A percentile compares a stretch with the other conserved stretches of the same genome.
These are phyloP conservation scores for Pyrrhoderma noxium DNA, from an alignment of 1,284 basidiomycete genomes.

Conservation along the genomic window DNA sequence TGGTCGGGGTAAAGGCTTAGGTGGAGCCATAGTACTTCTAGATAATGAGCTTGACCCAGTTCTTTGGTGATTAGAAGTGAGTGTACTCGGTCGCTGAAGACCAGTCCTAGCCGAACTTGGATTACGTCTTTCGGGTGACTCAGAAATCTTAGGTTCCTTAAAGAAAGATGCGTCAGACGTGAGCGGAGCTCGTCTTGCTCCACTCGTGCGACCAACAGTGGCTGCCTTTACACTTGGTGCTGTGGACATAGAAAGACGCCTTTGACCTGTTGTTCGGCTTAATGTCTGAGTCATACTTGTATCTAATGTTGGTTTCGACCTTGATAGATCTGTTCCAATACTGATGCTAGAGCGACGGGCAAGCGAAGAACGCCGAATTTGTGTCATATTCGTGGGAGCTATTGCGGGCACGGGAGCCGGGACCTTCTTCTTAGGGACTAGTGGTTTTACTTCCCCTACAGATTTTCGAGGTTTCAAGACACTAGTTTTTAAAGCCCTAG, in stretches of 20 bases:
- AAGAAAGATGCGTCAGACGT: slow-evolving; percentile 9
- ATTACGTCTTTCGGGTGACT: not conserved
- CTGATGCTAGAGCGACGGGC: slow-evolving; percentile 3
- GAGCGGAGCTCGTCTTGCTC: slow-evolving; percentile 14
- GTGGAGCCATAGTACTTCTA: not conserved
- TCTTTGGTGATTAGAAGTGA: not conserved
- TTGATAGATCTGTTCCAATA: slow-evolving; percentile 3
- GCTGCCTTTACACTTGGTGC: slow-evolving; percentile 6
- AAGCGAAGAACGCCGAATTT: not conserved
- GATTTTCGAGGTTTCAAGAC: not conserved
- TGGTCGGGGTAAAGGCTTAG: not conserved
- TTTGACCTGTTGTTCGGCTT: not conserved
- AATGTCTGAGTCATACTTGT: not conserved
- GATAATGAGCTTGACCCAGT: not conserved
- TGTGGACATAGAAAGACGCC: slow-evolving; percentile 3
- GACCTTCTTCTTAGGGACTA: slow-evolving; percentile 1
- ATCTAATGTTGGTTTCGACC: not conserved
- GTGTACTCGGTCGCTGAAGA: slow-evolving; percentile 5
- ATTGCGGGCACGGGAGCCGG: not conserved
- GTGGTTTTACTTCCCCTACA: not conserved
- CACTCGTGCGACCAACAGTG: slow-evolving; percentile 1
- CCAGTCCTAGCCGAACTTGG: not conserved
- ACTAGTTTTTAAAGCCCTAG: not conserved
- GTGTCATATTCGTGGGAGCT: not conserved
- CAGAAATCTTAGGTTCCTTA: not conserved